Percentiles rank a stretch among this genome's conserved stretches.
Evolutionary conservation across 2,329 filamentous ascomycete genomes (phyloP).

Genomic region (Dendrostoma leiphaemia): DNA sequence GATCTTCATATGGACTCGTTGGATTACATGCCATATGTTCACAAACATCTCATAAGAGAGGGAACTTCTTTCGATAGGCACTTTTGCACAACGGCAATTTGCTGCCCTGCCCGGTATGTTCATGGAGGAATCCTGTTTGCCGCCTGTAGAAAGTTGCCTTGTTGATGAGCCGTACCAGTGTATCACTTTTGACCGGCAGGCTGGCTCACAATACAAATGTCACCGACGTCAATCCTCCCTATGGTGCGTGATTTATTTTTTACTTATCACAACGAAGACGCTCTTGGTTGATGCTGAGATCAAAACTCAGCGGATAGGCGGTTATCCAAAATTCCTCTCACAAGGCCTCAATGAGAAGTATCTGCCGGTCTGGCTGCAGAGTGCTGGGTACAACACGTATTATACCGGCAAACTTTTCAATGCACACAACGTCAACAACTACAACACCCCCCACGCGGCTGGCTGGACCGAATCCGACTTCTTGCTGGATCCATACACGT

Average conservation of each 20-base stretch:
- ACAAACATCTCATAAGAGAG: conserved; percentile 52
- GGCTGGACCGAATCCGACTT: conserved; percentile 25
- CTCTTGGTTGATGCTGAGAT: background rate
- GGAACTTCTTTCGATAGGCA: conserved; percentile 56
- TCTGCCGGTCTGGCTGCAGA: conserved; percentile 67
- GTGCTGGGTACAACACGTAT: conserved; percentile 67
- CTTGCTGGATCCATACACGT: conserved; percentile 59
- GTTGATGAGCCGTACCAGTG: conserved; percentile 23
- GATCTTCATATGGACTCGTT: conserved; percentile 60
- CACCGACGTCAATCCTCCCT: conserved; percentile 54
- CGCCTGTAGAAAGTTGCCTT: background rate
- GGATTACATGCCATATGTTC: conserved; percentile 53
- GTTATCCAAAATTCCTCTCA: conserved; percentile 64
- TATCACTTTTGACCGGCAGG: conserved; percentile 59
- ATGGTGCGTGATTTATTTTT: conserved; percentile 41
- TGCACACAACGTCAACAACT: conserved; percentile 58
- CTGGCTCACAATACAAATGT: conserved; percentile 67
- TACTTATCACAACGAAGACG: background rate
- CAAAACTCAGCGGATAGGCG: conserved; percentile 33
- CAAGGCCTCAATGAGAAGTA: conserved; percentile 66
- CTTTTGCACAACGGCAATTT: conserved; percentile 60
- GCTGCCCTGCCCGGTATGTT: conserved; percentile 52
- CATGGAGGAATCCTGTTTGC: background rate
- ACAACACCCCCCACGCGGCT: conserved; percentile 38
- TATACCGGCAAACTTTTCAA: conserved; percentile 73